Evolutionary conservation across 768 basidiomycete species (phyloP).

Genomic region (Psilocybe cyanescens): DNA sequence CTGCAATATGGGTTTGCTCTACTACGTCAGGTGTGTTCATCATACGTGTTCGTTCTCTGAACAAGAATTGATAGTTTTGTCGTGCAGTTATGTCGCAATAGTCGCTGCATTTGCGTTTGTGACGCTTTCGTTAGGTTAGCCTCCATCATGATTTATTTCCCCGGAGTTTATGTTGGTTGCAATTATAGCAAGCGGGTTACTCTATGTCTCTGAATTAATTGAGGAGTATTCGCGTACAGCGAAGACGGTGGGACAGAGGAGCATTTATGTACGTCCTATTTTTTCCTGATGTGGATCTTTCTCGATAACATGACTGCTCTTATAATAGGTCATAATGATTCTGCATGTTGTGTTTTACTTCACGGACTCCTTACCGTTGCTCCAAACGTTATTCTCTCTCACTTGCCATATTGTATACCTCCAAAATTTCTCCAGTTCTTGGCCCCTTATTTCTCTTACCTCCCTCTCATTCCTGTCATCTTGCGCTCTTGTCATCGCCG

Average conservation of each 20-base stretch:
- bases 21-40: slow-evolving; percentile 59
- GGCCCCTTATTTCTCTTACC: slow-evolving; percentile 93
- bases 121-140: slow-evolving; percentile 86
- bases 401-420: slow-evolving; percentile 87
- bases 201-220: slow-evolving; percentile 94
- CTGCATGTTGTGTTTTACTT: slow-evolving; percentile 80
- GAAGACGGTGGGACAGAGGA: slow-evolving; percentile 80
- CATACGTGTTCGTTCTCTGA: slow-evolving; percentile 3
- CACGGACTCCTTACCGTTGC: slow-evolving; percentile 79
- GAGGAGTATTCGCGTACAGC: slow-evolving; percentile 89
- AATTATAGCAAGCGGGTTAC: slow-evolving; percentile 80
- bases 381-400: slow-evolving; percentile 79
- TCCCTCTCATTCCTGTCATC: slow-evolving; percentile 86
- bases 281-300: neutral
- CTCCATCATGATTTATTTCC: slow-evolving; percentile 8
- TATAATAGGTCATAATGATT: slow-evolving; percentile 68
- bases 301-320: neutral
- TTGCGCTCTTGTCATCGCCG: slow-evolving; percentile 80
- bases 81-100: slow-evolving; percentile 72
- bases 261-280: slow-evolving; percentile 75
- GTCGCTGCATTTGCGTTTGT: slow-evolving; percentile 85
- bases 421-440: slow-evolving; percentile 86
- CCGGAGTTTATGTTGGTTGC: slow-evolving; percentile 12
- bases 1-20: slow-evolving; percentile 53
- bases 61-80: slow-evolving; percentile 3